Base-by-base conservation (phyloP, 1,284 basidiomycete species). In the Moesziomyces parantarcticus region DNA sequence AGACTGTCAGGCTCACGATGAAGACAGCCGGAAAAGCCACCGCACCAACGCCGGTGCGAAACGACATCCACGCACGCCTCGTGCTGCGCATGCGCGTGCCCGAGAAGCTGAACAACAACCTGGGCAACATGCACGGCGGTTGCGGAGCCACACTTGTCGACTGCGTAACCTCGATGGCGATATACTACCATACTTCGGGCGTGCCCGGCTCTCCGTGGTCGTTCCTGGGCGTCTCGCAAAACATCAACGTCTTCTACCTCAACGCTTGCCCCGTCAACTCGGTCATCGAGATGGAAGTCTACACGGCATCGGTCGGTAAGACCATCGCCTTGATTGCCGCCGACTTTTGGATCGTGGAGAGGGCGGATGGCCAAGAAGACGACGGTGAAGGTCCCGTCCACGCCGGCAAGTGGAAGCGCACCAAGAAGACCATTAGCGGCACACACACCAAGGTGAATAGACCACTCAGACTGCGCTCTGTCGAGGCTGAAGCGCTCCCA, bases 201-300 rank as follows among this genome's bases (percentile, higher is more conserved):
- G 56, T 57, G 10, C 46, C 47, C 16, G 74, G 64, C 3, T 48
- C 61, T 34, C 78, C 78, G 0, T 82, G 81, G 81, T 60, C 69
- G 32, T 72, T 74, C 64, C 67, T 80, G n/a, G 81, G 81, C 47
- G 78, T 82, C 13, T 76, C 79, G 45, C 76, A 80, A 43, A 75
- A 76, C 48, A 64, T 82, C 46, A 73, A 59, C n/a, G 68, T 80
- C 18, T 50, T 80, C 39, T 82, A 81, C 47, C 64, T 80, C 23
- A 70, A 72, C 21, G 78, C 79, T 9, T 68, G 67, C 14, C 73
- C 66, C n/a, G 53, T 82, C 14, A 73, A 58, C 48, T 50, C 43
- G 13, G 80, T 76, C 58, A 63, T 82, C 42, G 81, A 82, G 55
- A 73, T 82, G 50, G 78, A 76, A 42, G 55, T 65, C 34, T 67